These are phyloP conservation scores for Takakia lepidozioides DNA, from an alignment of 225 moss, liverwort and hornwort genomes.

Conservation along the genomic window DNA sequence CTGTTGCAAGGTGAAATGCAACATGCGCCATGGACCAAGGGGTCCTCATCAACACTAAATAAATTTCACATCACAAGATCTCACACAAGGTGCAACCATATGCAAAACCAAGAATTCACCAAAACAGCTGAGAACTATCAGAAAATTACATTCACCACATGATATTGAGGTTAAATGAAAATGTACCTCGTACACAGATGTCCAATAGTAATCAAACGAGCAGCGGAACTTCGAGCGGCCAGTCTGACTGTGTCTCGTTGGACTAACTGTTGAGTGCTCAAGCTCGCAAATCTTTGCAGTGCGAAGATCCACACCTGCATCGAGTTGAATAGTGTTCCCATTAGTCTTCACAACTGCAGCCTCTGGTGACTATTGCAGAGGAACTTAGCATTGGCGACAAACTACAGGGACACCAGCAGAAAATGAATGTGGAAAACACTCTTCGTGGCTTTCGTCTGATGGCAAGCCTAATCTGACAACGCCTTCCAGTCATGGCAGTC, in stretches of 20 bases:
- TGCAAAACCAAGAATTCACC: too few species aligned
- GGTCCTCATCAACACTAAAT: too few species aligned
- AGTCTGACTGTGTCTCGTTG: slow-evolving; percentile 9
- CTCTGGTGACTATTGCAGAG: too few species aligned
- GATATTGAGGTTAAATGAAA: too few species aligned
- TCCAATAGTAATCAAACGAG: slow-evolving; percentile 55
- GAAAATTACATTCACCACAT: not conserved
- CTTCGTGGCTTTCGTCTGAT: too few species aligned
- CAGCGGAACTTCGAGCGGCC: slow-evolving; percentile 31
- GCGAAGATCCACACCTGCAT: slow-evolving; percentile 49
- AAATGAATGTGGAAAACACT: not conserved
- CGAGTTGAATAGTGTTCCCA: slow-evolving; percentile 1
- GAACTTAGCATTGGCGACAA: not conserved
- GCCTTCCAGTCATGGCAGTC: too few species aligned
- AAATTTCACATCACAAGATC: too few species aligned
- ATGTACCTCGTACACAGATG: slow-evolving; percentile 47
- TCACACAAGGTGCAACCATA: too few species aligned
- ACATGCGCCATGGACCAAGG: too few species aligned
- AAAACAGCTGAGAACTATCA: not conserved
- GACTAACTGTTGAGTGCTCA: slow-evolving; percentile 14
- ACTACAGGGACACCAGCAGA: not conserved
- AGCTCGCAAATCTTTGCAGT: slow-evolving; percentile 37
- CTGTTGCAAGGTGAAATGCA: too few species aligned
- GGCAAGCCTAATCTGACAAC: too few species aligned
- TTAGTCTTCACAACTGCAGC: too few species aligned